phyloP scores from a whole-genome alignment of 1,284 basidiomycete genomes.

The Ceratobasidium sp. region DNA sequence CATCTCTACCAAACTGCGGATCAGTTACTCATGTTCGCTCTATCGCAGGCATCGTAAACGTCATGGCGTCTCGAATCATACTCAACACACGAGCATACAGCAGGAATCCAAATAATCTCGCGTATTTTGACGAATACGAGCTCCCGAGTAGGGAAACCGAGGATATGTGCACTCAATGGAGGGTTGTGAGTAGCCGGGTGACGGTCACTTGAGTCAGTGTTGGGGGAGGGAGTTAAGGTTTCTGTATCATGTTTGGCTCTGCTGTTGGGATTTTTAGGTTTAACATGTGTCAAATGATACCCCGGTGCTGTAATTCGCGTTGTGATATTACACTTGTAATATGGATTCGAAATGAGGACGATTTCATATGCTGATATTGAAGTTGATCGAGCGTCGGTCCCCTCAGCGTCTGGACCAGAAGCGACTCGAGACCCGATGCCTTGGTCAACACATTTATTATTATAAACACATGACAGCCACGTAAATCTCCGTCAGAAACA shows the following conservation, averaged over 20 bases:
- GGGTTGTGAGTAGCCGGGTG: not conserved
- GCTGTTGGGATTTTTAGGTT: not conserved
- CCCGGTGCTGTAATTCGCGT: too few species aligned
- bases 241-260: not conserved
- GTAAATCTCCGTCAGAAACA: too few species aligned
- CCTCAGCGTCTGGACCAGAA: too few species aligned
- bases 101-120: not conserved
- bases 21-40: too few species aligned
- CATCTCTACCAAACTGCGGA: not conserved
- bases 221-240: not conserved
- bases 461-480: too few species aligned
- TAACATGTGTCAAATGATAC: not conserved
- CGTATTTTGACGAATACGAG: not conserved
- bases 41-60: conserved; percentile 13
- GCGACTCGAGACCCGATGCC: too few species aligned
- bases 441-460: not conserved
- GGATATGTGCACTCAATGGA: not conserved
- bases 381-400: not conserved
- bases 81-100: conserved; percentile 22
- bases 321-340: too few species aligned
- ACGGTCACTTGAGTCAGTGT: not conserved
- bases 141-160: not conserved
- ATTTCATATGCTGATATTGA: not conserved
- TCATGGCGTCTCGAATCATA: conserved; percentile 20
- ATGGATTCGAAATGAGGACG: not conserved